Percentiles rank a stretch among this genome's conserved stretches.
Conservation (phyloP, 2,329 filamentous ascomycete species). For the Gnomoniopsis smithogilvyi region DNA sequence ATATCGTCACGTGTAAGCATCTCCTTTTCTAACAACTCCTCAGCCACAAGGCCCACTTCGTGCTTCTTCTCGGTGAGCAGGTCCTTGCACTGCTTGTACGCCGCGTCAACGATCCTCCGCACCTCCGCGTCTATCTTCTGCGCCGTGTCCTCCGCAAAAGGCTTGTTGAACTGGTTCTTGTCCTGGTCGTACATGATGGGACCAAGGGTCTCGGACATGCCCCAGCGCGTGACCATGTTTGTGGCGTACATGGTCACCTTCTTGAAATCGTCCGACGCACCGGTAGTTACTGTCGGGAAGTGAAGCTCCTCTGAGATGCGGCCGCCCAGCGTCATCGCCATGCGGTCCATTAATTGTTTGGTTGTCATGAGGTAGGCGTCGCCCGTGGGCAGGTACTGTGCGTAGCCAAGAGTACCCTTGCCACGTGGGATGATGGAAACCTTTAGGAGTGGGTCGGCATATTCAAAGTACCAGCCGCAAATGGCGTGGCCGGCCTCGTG, state of each 20-base stretch:
- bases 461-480: slow-evolving; percentile 96
- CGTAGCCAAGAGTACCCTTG: slow-evolving; percentile 89
- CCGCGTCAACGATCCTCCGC: slow-evolving; percentile 84
- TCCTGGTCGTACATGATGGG: slow-evolving; percentile 88
- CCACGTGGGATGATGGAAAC: slow-evolving; percentile 98
- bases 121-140: slow-evolving; percentile 91
- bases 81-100: slow-evolving; percentile 85
- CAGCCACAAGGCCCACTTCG: slow-evolving; percentile 84
- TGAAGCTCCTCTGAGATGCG: slow-evolving; percentile 95
- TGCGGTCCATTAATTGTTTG: slow-evolving; percentile 96
- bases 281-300: slow-evolving; percentile 93
- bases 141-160: slow-evolving; percentile 91
- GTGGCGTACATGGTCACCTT: slow-evolving; percentile 96
- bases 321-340: slow-evolving; percentile 98
- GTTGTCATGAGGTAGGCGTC: slow-evolving; percentile 96
- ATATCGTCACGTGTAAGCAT: slow-evolving; percentile 89
- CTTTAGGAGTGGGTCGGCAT: slow-evolving; percentile 95
- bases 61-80: slow-evolving; percentile 82
- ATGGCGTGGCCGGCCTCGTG: slow-evolving; percentile 93
- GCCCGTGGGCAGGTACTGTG: slow-evolving; percentile 88
- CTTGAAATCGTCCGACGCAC: slow-evolving; percentile 95
- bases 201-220: slow-evolving; percentile 93
- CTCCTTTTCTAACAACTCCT: slow-evolving; percentile 91
- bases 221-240: slow-evolving; percentile 98
- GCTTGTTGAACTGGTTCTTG: slow-evolving; percentile 82